A percentile compares a stretch with the other conserved stretches of the same genome.
Conservation (phyloP, 1,284 basidiomycete genomes). For the Leccinum cinnamomeum region DNA sequence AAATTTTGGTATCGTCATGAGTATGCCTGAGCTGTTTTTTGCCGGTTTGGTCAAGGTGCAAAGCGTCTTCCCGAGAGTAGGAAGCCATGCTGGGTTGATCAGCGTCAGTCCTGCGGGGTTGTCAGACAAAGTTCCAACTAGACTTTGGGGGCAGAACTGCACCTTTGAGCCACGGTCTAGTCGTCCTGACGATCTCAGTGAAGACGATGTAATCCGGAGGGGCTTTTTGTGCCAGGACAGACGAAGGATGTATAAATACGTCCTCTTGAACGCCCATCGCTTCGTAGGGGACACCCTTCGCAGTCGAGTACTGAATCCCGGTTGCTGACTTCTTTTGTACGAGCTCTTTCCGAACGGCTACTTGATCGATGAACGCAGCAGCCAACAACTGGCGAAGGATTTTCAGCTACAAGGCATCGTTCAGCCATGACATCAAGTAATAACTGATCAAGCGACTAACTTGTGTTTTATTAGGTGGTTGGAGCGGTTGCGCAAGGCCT, state of each 20-base stretch:
- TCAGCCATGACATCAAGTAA: slow-evolving; percentile 1
- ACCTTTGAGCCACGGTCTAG: slow-evolving; percentile 83
- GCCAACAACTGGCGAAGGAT: slow-evolving; percentile 87
- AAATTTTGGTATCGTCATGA: slow-evolving; percentile 80
- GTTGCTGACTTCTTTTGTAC: slow-evolving; percentile 54
- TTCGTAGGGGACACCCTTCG: slow-evolving; percentile 82
- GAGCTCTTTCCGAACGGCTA: slow-evolving; percentile 90
- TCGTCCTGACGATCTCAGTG: slow-evolving; percentile 78
- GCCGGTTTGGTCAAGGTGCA: slow-evolving; percentile 89
- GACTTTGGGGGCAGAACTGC: slow-evolving; percentile 10
- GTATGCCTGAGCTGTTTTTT: slow-evolving; percentile 62
- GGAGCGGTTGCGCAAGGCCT: slow-evolving; percentile 59
- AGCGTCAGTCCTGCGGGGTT: slow-evolving; percentile 69
- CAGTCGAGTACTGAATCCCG: slow-evolving; percentile 73
- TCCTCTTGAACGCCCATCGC: slow-evolving; percentile 84
- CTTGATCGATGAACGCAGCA: slow-evolving; percentile 94
- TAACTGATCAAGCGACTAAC: slow-evolving; percentile 39
- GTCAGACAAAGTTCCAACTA: slow-evolving; percentile 3
- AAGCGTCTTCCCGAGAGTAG: slow-evolving; percentile 75
- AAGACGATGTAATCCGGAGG: slow-evolving; percentile 92
- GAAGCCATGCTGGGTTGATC: slow-evolving; percentile 89
- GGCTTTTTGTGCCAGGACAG: slow-evolving; percentile 64
- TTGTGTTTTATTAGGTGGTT: slow-evolving; percentile 75
- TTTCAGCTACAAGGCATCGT: slow-evolving; percentile 63
- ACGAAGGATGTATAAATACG: slow-evolving; percentile 92